Evolutionary conservation across 2,329 filamentous ascomycete species (phyloP).

Genomic region (Xenoacremonium recifei): DNA sequence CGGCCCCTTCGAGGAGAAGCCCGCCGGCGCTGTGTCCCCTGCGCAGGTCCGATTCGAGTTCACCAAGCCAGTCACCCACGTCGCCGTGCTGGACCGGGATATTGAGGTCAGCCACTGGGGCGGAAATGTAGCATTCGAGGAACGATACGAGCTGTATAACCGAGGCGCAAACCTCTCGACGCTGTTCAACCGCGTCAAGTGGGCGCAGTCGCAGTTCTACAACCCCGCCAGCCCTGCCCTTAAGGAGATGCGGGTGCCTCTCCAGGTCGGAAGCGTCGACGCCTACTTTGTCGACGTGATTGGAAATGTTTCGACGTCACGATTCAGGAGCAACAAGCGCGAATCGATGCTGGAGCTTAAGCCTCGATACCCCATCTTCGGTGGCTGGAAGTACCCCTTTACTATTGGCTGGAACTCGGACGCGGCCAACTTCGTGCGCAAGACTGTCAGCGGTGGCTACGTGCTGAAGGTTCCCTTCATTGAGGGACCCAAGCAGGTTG

Average conservation of each 20-base stretch:
- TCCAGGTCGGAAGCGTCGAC: slow-evolving; percentile 76
- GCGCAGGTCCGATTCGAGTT: slow-evolving; percentile 89
- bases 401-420: slow-evolving; percentile 94
- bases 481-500: slow-evolving; percentile 81
- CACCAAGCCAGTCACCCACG: slow-evolving; percentile 84
- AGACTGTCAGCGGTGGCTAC: slow-evolving; percentile 65
- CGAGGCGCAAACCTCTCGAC: slow-evolving; percentile 74
- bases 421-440: slow-evolving; percentile 72
- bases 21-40: slow-evolving; percentile 71
- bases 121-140: slow-evolving; percentile 92
- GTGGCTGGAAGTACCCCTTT: slow-evolving; percentile 98
- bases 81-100: slow-evolving; percentile 79
- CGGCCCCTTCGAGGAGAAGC: slow-evolving; percentile 79
- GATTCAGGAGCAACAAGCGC: slow-evolving; percentile 73
- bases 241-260: slow-evolving; percentile 76
- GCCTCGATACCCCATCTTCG: slow-evolving; percentile 94
- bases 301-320: slow-evolving; percentile 93
- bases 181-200: slow-evolving; percentile 75
- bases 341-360: slow-evolving; percentile 87
- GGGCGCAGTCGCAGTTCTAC: slow-evolving; percentile 71
- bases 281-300: slow-evolving; percentile 96
- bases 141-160: slow-evolving; percentile 86
- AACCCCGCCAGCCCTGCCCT: slow-evolving; percentile 75
- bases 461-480: slow-evolving; percentile 89
- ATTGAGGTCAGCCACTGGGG: slow-evolving; percentile 98